Percentiles rank a stretch among this genome's conserved stretches.
Evolutionary conservation across 1,284 basidiomycete species (phyloP).

Genomic region (Cutaneotrichosporon arboriforme): DNA sequence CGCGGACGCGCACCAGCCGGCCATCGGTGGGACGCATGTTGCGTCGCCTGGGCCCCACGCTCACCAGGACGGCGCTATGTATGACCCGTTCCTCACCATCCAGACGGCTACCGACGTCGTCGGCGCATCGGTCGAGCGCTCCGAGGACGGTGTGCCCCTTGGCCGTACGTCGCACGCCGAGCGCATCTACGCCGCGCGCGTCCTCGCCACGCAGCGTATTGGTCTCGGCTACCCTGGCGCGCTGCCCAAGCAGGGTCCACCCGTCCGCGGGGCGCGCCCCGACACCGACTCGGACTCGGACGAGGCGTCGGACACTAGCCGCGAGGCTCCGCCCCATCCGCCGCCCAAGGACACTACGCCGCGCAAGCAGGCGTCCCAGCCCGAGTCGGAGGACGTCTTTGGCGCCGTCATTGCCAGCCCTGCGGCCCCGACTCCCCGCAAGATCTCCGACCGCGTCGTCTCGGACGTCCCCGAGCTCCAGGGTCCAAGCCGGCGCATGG

Average conservation of each 20-base stretch:
- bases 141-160: slow-evolving; percentile 62
- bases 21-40: slow-evolving; percentile 1
- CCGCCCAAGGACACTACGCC: not conserved
- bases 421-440: slow-evolving; percentile 4
- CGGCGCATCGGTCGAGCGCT: slow-evolving; percentile 44
- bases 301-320: not conserved
- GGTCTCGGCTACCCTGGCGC: slow-evolving; percentile 37
- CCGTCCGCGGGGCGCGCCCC: not conserved
- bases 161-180: slow-evolving; percentile 62
- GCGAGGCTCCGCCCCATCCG: not conserved
- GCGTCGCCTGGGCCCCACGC: slow-evolving; percentile 23
- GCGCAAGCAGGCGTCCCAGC: not conserved
- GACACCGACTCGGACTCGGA: slow-evolving; percentile 2
- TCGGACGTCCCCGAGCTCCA: slow-evolving; percentile 30
- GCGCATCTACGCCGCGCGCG: slow-evolving; percentile 40
- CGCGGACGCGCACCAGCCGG: slow-evolving; percentile 37
- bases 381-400: slow-evolving; percentile 11
- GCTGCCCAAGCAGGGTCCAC: not conserved
- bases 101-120: slow-evolving; percentile 42
- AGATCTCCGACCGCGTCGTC: slow-evolving; percentile 14
- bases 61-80: slow-evolving; percentile 42
- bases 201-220: slow-evolving; percentile 41
- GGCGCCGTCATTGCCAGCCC: slow-evolving; percentile 13
- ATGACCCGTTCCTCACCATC: slow-evolving; percentile 48
- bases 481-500: slow-evolving; percentile 34